phyloP scores from a whole-genome alignment of 345 rosid species.

The Conringia planisiliqua region DNA sequence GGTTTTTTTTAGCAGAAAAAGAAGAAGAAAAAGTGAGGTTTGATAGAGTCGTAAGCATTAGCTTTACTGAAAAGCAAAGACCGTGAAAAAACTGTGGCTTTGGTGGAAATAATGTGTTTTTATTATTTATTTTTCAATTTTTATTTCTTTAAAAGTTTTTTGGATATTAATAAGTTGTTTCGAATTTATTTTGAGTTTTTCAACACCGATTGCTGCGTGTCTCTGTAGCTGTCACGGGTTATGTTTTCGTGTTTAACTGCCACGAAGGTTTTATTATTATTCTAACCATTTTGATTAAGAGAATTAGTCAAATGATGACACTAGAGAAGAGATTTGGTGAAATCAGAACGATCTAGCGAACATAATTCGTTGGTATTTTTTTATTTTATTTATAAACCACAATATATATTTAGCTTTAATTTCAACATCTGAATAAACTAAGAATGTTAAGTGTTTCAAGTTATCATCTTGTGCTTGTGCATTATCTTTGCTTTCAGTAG shows the following conservation, averaged over 20 bases:
- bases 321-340: background rate
- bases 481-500: too few species aligned
- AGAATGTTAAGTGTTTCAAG: too few species aligned
- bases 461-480: too few species aligned
- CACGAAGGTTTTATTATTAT: background rate
- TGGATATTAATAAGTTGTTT: slow-evolving; percentile 12
- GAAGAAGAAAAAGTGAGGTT: slow-evolving; percentile 25
- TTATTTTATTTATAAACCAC: too few species aligned
- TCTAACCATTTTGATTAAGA: background rate
- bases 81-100: slow-evolving; percentile 28
- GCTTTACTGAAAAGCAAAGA: slow-evolving; percentile 31
- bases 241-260: background rate
- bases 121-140: background rate
- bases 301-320: background rate
- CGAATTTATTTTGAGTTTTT: background rate
- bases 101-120: slow-evolving; percentile 27
- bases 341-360: background rate
- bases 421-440: too few species aligned
- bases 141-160: background rate
- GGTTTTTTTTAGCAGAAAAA: slow-evolving; percentile 2
- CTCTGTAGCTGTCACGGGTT: slow-evolving; percentile 25
- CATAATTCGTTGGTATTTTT: background rate
- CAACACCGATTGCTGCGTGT: slow-evolving; percentile 9
- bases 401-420: background rate
- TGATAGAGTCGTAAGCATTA: slow-evolving; percentile 35